Conservation (phyloP, 495 filamentous ascomycete species). For the Terfezia boudieri region DNA sequence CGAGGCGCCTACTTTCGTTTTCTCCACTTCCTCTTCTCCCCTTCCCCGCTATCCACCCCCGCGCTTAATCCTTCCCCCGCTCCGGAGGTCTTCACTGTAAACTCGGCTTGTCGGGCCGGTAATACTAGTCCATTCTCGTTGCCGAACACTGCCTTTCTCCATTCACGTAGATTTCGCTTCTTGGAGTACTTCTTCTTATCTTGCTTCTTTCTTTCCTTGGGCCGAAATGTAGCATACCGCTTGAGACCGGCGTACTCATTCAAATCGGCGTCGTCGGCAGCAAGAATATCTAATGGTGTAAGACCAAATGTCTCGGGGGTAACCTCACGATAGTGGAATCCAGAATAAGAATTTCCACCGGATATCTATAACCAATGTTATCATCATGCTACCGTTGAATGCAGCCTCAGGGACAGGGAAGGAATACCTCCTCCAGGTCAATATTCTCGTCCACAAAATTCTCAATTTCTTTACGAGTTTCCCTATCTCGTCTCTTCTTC, state of each 20-base stretch:
- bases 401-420: slow-evolving; percentile 16
- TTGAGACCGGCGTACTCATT: slow-evolving; percentile 86
- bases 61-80: background rate
- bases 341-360: slow-evolving; percentile 4
- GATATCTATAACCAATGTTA: slow-evolving; percentile 2
- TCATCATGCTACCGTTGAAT: background rate
- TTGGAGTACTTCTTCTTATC: slow-evolving; percentile 77
- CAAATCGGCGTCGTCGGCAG: slow-evolving; percentile 62
- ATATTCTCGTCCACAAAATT: slow-evolving; percentile 65
- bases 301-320: slow-evolving; percentile 77
- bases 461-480: slow-evolving; percentile 64
- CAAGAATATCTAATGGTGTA: slow-evolving; percentile 70
- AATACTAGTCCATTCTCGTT: slow-evolving; percentile 33
- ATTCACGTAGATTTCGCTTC: slow-evolving; percentile 71
- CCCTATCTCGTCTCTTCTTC: slow-evolving; percentile 49
- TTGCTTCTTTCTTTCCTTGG: slow-evolving; percentile 62
- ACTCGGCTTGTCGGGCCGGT: slow-evolving; percentile 16
- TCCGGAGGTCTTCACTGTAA: background rate
- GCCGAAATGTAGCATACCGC: slow-evolving; percentile 76
- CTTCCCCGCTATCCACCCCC: slow-evolving; percentile 7
- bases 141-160: slow-evolving; percentile 85
- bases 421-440: slow-evolving; percentile 41
- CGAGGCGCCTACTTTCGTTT: slow-evolving; percentile 16
- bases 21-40: slow-evolving; percentile 19
- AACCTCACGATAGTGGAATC: slow-evolving; percentile 85